Base-by-base conservation (phyloP, 805 yeast genomes). In the Kluyveromyces aestuarii region DNA sequence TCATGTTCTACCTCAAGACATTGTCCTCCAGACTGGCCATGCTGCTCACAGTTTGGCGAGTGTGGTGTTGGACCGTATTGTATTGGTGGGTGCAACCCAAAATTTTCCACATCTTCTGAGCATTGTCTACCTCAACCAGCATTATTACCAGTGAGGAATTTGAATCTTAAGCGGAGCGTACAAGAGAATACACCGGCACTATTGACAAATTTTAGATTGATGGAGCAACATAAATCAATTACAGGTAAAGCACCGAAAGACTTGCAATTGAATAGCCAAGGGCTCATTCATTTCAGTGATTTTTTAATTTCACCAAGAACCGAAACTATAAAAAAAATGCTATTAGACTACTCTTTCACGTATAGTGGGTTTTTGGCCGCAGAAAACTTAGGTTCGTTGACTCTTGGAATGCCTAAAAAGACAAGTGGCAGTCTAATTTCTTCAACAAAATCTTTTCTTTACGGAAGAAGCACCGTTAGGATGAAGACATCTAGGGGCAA, bases 21-120 rank as follows among this genome's bases (percentile, higher is more conserved):
- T 7, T 90, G 98, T 67, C 97, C 98, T 1, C 75, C 78, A 56
- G 75, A 73, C 41, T 62, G 69, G 47, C 97, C 97, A 42, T 90
- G 98, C 65, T 90, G 98, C 63, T 81, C 88, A n/a, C 84, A 81
- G 51, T 84, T 80, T 57, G 96, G 96, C 37, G 73, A 71, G 27
- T 87, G 95, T 70, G 95, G 95, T 46, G 73, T 80, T 27, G 95
- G 95, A 2, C 71, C 79, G 9, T 47, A 64, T 2, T 90, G 97
- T 71, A 73, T 89, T 40, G 93, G 90, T 47, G 93, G 96, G 25
- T 90, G 98, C 69, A 88, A 90, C 68, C 85, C 93, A 25, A 72
- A 82, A 55, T 80, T 57, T 61, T 86, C 95, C 5, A 80, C 66
- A 70, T 73, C 76, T 55, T 66, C 77, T 47, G 66, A 76, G 6